A percentile compares a stretch with the other conserved stretches of the same genome.
Evolutionary conservation across 139 green algal genomes (phyloP).

Genomic region (Chlorella sorokiniana): DNA sequence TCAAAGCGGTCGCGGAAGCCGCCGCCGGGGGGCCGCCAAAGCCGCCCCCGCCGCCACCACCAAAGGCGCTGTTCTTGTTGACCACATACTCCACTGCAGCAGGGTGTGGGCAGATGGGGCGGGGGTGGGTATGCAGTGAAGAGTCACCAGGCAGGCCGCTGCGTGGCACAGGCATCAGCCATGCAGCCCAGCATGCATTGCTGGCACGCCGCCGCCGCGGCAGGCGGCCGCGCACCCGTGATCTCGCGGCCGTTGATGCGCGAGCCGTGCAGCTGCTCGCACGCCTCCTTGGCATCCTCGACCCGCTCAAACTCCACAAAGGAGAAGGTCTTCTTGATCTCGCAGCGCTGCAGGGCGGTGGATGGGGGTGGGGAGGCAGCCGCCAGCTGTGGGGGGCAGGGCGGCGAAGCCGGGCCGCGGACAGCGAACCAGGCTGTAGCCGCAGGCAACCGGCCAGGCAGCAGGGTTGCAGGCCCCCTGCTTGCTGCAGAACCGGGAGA

Average conservation of each 20-base stretch:
- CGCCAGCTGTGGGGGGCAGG: not conserved
- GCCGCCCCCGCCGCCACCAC: not conserved
- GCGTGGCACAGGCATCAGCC: not conserved
- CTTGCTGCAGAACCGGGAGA: not conserved
- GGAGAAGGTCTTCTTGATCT: slow-evolving; percentile 76
- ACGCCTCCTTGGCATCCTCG: slow-evolving; percentile 61
- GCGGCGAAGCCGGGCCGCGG: not conserved
- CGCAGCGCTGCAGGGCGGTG: slow-evolving; percentile 56
- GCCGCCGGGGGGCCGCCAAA: not conserved
- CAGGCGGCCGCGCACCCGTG: slow-evolving; percentile 1
- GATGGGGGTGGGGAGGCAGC: not conserved
- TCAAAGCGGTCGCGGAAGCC: not conserved
- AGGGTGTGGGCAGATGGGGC: too few relatives aligned
- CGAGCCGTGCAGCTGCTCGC: slow-evolving; percentile 55
- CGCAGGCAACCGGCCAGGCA: not conserved
- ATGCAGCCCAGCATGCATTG: not conserved
- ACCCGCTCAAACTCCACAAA: slow-evolving; percentile 78
- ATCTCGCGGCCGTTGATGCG: slow-evolving; percentile 49
- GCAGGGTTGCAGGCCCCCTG: not conserved
- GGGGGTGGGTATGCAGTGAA: not conserved
- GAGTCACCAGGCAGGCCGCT: not conserved
- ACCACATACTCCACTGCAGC: slow-evolving; percentile 41
- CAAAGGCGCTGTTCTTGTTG: not conserved
- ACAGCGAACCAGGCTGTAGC: not conserved
- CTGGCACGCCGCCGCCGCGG: not conserved